phyloP scores from a whole-genome alignment of 768 basidiomycete species.

The Leccinum barrowsii region DNA sequence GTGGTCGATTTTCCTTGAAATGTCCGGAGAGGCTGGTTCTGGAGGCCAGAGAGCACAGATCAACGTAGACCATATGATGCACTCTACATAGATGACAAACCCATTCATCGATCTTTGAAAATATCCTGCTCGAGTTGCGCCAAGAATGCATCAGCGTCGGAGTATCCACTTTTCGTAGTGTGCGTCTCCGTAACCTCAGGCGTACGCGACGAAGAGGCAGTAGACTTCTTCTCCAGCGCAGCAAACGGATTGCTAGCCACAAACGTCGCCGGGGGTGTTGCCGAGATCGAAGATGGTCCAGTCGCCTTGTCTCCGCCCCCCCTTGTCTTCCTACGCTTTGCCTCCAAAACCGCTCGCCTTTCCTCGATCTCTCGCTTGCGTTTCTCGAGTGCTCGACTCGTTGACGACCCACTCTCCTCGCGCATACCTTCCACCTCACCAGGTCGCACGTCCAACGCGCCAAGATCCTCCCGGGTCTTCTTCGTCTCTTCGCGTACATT shows the following conservation, averaged over 20 bases:
- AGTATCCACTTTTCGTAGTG: conserved; percentile 9
- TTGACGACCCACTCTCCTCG: conserved; percentile 29
- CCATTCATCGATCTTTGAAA: conserved; percentile 23
- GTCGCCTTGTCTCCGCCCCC: not conserved
- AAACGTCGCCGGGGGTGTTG: not conserved
- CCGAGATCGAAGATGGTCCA: not conserved
- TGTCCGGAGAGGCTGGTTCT: conserved; percentile 48
- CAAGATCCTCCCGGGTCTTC: conserved; percentile 52
- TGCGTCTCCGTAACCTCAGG: conserved; percentile 29
- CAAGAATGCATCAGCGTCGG: conserved; percentile 58
- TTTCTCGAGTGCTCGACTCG: conserved; percentile 60
- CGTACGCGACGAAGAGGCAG: conserved; percentile 10
- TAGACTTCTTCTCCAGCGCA: conserved; percentile 39
- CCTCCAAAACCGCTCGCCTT: conserved; percentile 54
- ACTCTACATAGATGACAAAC: not conserved
- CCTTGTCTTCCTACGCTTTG: conserved; percentile 59
- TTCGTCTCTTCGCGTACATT: conserved; percentile 69
- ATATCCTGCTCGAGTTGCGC: conserved; percentile 66
- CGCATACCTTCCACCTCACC: conserved; percentile 82
- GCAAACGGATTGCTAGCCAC: conserved; percentile 47
- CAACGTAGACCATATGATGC: not conserved
- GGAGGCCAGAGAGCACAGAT: conserved; percentile 31
- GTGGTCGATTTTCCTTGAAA: conserved; percentile 41
- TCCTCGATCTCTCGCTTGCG: conserved; percentile 73
- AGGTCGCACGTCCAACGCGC: conserved; percentile 56